Percentiles rank a stretch among this genome's conserved stretches.
Conservation (phyloP, 768 basidiomycete species). For the Podaxis rugospora region DNA sequence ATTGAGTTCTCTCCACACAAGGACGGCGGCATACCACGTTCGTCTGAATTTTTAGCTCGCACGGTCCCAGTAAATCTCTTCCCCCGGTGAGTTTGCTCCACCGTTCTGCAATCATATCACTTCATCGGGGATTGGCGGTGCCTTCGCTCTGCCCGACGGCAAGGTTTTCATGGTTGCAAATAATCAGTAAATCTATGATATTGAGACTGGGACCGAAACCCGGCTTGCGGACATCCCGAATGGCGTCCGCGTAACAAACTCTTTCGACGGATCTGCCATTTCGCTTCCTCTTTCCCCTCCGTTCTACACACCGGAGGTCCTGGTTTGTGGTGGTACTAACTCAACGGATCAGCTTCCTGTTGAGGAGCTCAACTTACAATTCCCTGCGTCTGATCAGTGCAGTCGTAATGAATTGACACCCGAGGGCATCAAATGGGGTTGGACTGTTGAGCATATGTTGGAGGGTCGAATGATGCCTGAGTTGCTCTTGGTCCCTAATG, state of each 20-base stretch:
- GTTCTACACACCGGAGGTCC: slow-evolving; percentile 36
- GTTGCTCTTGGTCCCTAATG: slow-evolving; percentile 34
- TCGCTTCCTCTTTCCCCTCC: slow-evolving; percentile 29
- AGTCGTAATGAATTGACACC: slow-evolving; percentile 35
- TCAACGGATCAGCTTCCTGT: slow-evolving; percentile 25
- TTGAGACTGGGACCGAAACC: slow-evolving; percentile 27
- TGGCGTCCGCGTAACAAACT: slow-evolving; percentile 36
- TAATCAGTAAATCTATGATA: slow-evolving; percentile 29
- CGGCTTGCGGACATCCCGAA: slow-evolving; percentile 37
- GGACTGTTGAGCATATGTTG: slow-evolving; percentile 42
- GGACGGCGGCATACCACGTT: slow-evolving; percentile 28
- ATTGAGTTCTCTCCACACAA: slow-evolving; percentile 37
- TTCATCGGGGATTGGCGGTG: slow-evolving; percentile 13
- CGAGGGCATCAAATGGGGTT: slow-evolving; percentile 36
- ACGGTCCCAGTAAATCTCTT: slow-evolving; percentile 23
- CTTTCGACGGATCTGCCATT: slow-evolving; percentile 30
- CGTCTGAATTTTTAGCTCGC: slow-evolving; percentile 22
- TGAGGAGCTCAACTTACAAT: slow-evolving; percentile 29
- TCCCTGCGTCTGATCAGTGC: slow-evolving; percentile 39
- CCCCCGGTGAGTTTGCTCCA: slow-evolving; percentile 20
- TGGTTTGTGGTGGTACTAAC: slow-evolving; percentile 41
- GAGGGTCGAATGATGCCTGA: slow-evolving; percentile 34
- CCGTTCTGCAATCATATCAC: background rate
- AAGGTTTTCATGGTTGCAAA: slow-evolving; percentile 36
- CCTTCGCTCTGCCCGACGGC: slow-evolving; percentile 34